Evolutionary conservation across 1,284 basidiomycete genomes (phyloP).

Genomic region (Moesziomyces parantarcticus): DNA sequence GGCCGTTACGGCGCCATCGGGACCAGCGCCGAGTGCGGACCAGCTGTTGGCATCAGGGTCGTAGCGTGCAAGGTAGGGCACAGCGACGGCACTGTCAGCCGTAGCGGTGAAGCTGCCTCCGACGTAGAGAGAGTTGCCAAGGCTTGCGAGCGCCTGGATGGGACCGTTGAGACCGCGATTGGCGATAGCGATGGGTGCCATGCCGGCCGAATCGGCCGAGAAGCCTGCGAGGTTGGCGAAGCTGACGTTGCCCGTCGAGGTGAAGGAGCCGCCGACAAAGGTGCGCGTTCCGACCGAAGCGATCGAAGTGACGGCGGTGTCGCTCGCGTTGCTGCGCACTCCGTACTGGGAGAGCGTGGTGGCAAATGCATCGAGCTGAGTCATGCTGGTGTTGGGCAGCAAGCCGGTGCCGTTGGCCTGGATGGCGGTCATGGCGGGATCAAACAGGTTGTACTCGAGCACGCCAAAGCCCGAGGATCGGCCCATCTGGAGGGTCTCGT

Average conservation of each 20-base stretch:
- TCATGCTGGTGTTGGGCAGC: constrained; percentile 73
- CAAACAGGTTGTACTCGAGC: constrained; percentile 59
- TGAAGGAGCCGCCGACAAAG: constrained; percentile 84
- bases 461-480: constrained; percentile 51
- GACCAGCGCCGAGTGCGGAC: constrained; percentile 78
- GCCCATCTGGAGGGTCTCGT: constrained; percentile 47
- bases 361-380: constrained; percentile 76
- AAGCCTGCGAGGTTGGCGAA: constrained; percentile 80
- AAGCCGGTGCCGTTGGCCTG: constrained; percentile 41
- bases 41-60: constrained; percentile 77
- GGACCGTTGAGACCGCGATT: constrained; percentile 67
- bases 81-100: constrained; percentile 71
- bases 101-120: constrained; percentile 87
- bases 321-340: constrained; percentile 52
- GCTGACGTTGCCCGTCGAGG: constrained; percentile 72
- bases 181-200: constrained; percentile 68
- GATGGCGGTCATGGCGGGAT: constrained; percentile 29
- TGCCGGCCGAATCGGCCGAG: constrained; percentile 72
- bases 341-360: constrained; percentile 72
- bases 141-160: constrained; percentile 54
- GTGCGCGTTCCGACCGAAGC: constrained; percentile 71
- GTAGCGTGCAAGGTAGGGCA: constrained; percentile 77
- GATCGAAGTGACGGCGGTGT: constrained; percentile 71
- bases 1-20: constrained; percentile 78
- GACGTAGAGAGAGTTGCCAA: constrained; percentile 75